phyloP scores from a whole-genome alignment of 2,329 filamentous ascomycete species.

The Ophiosphaerella herpotricha region DNA sequence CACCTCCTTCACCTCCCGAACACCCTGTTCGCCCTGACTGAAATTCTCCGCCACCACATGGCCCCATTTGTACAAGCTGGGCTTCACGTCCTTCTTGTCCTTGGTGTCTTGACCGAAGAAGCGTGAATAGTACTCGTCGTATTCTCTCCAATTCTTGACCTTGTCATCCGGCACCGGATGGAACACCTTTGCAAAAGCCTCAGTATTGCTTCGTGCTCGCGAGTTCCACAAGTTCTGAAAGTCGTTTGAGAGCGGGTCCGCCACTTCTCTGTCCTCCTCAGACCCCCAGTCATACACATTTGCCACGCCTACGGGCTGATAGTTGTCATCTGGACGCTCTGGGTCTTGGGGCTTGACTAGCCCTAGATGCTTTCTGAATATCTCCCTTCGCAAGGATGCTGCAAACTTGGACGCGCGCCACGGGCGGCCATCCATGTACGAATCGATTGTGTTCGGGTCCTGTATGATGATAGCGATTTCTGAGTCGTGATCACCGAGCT shows the following conservation, averaged over 20 bases:
- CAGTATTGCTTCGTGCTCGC: constrained; percentile 77
- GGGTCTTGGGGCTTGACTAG: constrained; percentile 75
- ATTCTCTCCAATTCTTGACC: constrained; percentile 73
- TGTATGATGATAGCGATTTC: constrained; percentile 91
- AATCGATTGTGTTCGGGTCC: constrained; percentile 71
- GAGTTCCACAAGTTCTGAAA: constrained; percentile 74
- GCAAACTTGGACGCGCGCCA: constrained; percentile 78
- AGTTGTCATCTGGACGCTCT: constrained; percentile 63
- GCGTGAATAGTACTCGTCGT: constrained; percentile 70
- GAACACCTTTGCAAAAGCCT: constrained; percentile 80
- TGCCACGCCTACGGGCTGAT: constrained; percentile 60
- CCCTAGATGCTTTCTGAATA: constrained; percentile 92
- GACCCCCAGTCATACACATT: constrained; percentile 59
- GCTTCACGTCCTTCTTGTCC: constrained; percentile 49
- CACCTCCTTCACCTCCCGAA: constrained; percentile 64
- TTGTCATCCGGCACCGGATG: constrained; percentile 73
- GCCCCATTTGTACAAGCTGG: constrained; percentile 75
- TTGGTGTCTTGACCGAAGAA: constrained; percentile 61
- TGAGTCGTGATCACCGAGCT: constrained; percentile 82
- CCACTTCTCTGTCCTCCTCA: constrained; percentile 61
- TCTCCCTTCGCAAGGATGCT: constrained; percentile 76
- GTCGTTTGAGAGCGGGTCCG: constrained; percentile 70
- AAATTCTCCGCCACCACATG: constrained; percentile 72
- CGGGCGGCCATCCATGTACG: constrained; percentile 72
- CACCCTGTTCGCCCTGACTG: constrained; percentile 47